Conservation (phyloP, 1,139 yeast species). For the Magnusiomyces tetraspermus region DNA sequence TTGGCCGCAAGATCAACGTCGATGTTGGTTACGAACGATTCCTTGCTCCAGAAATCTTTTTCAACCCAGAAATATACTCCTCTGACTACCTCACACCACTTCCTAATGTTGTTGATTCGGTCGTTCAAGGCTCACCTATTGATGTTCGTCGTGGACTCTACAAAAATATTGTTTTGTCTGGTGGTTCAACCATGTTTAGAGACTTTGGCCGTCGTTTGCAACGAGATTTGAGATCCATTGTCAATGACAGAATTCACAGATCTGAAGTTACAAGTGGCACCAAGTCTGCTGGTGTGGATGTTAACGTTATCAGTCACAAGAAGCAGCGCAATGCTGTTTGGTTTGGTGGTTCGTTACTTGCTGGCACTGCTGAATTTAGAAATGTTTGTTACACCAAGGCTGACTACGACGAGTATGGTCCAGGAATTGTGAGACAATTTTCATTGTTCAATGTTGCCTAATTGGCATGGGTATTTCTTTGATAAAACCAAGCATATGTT, state of each 20-base stretch:
- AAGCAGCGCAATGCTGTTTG: slow-evolving; percentile 98
- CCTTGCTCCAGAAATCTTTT: slow-evolving; percentile 96
- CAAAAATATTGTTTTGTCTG: slow-evolving; percentile 87
- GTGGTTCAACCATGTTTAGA: slow-evolving; percentile 98
- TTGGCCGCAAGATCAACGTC: slow-evolving; percentile 53
- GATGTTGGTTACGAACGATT: slow-evolving; percentile 97
- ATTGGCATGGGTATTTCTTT: background rate
- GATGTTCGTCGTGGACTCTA: slow-evolving; percentile 96
- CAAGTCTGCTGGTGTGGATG: slow-evolving; percentile 90
- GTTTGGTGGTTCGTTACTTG: slow-evolving; percentile 96
- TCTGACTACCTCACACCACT: slow-evolving; percentile 93
- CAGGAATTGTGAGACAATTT: slow-evolving; percentile 92
- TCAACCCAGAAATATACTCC: slow-evolving; percentile 94
- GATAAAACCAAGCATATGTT: background rate
- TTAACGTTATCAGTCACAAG: slow-evolving; percentile 93
- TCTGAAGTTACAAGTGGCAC: slow-evolving; percentile 70
- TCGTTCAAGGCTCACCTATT: slow-evolving; percentile 90
- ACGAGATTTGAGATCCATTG: slow-evolving; percentile 81
- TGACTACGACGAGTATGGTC: slow-evolving; percentile 97
- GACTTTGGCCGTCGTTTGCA: slow-evolving; percentile 97
- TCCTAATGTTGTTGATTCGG: slow-evolving; percentile 90
- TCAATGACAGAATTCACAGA: slow-evolving; percentile 75
- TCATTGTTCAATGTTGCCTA: slow-evolving; percentile 85
- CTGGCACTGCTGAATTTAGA: slow-evolving; percentile 94
- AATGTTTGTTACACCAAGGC: slow-evolving; percentile 94